Conservation (phyloP, 441 rosid genomes). For the Dalechampia spathulata region DNA sequence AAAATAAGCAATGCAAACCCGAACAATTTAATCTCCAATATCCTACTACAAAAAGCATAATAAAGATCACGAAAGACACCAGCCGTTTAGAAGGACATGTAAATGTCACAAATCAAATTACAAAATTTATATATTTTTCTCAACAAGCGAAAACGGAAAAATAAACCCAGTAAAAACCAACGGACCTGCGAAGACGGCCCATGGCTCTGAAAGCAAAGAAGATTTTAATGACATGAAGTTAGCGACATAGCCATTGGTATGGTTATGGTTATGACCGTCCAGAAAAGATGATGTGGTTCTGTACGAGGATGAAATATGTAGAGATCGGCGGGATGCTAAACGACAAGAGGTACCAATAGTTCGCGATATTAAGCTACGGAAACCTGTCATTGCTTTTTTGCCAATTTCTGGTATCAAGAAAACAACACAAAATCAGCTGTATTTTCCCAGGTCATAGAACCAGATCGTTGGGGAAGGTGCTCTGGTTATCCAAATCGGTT, state of each 20-base stretch:
- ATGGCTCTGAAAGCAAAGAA: slow-evolving; percentile 25
- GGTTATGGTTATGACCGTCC: slow-evolving; percentile 3
- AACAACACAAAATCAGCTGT: too few relatives aligned
- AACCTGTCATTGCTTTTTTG: slow-evolving; percentile 25
- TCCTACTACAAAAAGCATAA: too few relatives aligned
- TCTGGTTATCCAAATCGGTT: too few relatives aligned
- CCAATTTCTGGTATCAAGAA: too few relatives aligned
- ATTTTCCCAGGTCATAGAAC: too few relatives aligned
- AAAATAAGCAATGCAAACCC: too few relatives aligned
- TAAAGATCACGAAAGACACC: too few relatives aligned
- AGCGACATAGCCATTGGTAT: neutral
- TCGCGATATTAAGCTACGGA: slow-evolving; percentile 19
- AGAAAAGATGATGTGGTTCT: slow-evolving; percentile 12
- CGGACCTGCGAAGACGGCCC: slow-evolving; percentile 42
- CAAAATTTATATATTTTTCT: too few relatives aligned
- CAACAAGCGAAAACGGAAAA: too few relatives aligned
- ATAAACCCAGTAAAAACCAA: slow-evolving; percentile 1
- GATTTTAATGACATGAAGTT: slow-evolving; percentile 12
- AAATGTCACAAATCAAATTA: too few relatives aligned
- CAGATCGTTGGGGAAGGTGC: too few relatives aligned
- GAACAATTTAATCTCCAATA: neutral
- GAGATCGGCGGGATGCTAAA: slow-evolving; percentile 25
- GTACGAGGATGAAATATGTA: slow-evolving; percentile 21
- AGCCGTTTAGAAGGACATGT: too few relatives aligned
- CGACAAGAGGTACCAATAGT: slow-evolving; percentile 15